Base-by-base conservation (phyloP, 1,139 yeast species). In the Yarrowia galli region DNA sequence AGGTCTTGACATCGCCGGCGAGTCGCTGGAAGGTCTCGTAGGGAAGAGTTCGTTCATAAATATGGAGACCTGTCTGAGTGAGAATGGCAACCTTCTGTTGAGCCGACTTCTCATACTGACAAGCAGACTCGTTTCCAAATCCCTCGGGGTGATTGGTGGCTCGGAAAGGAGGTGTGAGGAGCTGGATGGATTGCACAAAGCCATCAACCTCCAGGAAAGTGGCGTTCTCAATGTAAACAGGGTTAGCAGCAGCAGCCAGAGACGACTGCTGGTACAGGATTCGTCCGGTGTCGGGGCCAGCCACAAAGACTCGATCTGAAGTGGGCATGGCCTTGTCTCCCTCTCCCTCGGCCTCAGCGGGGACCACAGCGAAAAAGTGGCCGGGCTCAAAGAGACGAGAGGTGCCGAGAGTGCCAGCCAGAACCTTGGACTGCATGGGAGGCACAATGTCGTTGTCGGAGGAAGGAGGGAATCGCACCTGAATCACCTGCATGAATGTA, bases 261-360 rank as follows among this genome's bases (percentile, higher is more conserved):
- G 75, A 69, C 18, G 78, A 71, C 56, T 68, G 67, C 73, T 88
- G 88, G 75, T 90, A 89, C 71, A 92, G 81, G 58, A 89, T 83
- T 35, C 78, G 73, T 10, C 97, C 97, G 73, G 91, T 89, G 75
- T 92, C 97, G 13, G 96, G 88, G 4, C 93, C 89, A 64, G 95
- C 84, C 2, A 90, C 87, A 76, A 91, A 91, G 43, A 91, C 79
- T 25, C 54, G 23, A 20, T 61, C 66, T 0, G 56, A 36, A 0
- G 46, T 48, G 38, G 66, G 56, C 56, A 45, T 38, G 38, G 45
- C 54, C 69, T 84, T 84, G 71, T 85, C 78, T 15, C 74, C 74
- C 71, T 83, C 74, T 6, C 68, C 70, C 9, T 71, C 85, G 13
- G 70, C 49, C 49, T 71, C 70, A 53, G 71, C 72, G 6, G 73